Evolutionary conservation across 352 stramenopile genomes (phyloP).

Genomic region (Phytophthora lateralis): DNA sequence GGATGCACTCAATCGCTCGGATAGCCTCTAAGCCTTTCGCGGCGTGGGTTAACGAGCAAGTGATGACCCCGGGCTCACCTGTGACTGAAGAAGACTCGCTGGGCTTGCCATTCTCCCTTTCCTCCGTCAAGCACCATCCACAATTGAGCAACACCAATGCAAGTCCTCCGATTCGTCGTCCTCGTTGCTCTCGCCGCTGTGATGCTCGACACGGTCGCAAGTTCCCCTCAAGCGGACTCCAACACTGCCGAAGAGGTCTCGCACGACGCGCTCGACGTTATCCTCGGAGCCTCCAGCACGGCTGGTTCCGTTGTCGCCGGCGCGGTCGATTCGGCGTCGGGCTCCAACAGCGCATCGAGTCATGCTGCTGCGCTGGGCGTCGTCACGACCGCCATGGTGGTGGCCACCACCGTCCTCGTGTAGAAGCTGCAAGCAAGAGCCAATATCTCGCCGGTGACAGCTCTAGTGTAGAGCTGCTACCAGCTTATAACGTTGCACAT

Average conservation of each 20-base stretch:
- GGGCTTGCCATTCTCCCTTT: constrained; percentile 20
- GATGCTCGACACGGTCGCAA: constrained; percentile 12
- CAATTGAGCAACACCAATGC: constrained; percentile 16
- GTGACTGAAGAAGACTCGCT: background rate
- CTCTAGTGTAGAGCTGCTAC: constrained; percentile 17
- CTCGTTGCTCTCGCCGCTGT: constrained; percentile 5
- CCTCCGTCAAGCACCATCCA: constrained; percentile 7
- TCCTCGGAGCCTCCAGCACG: constrained; percentile 24
- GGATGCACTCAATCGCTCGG: constrained; percentile 2
- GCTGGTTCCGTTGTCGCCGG: constrained; percentile 11
- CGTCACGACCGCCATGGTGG: constrained; percentile 14
- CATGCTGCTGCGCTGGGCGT: constrained; percentile 4
- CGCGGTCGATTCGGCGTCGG: background rate
- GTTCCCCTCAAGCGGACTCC: constrained; percentile 15
- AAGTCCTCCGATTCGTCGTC: constrained; percentile 15
- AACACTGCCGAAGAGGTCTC: constrained; percentile 15
- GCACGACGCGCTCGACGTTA: constrained; percentile 25
- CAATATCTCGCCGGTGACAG: background rate
- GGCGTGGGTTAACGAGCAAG: constrained; percentile 5
- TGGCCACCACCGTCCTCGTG: constrained; percentile 9
- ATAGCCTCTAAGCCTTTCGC: constrained; percentile 16
- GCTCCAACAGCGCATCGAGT: constrained; percentile 21
- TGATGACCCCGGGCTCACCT: constrained; percentile 12
- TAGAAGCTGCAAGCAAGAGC: background rate
- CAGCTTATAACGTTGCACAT: background rate